Evolutionary conservation across 495 filamentous ascomycete species (phyloP).

Genomic region (Talaromyces adpressus): DNA sequence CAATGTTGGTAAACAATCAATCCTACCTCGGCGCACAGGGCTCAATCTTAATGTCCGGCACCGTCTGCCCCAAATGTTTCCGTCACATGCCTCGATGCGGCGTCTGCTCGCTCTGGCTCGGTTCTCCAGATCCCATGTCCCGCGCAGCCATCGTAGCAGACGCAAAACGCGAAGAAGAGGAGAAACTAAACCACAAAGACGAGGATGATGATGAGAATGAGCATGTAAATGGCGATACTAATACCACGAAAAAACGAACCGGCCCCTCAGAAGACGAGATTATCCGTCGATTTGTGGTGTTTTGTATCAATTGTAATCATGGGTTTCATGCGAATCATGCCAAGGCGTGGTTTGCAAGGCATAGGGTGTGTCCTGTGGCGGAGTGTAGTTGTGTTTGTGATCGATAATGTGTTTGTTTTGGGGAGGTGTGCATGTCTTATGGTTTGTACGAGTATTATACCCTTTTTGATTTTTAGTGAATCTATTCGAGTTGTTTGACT

Average conservation of each 20-base stretch:
- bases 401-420: constrained; percentile 16
- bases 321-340: constrained; percentile 87
- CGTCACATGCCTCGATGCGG: constrained; percentile 84
- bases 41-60: constrained; percentile 33
- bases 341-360: constrained; percentile 74
- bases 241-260: constrained; percentile 11
- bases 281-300: constrained; percentile 55
- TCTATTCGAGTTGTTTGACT: neutral
- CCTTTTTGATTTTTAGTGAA: neutral
- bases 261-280: constrained; percentile 25
- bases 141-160: constrained; percentile 47
- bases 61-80: constrained; percentile 77
- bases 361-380: constrained; percentile 78
- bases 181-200: constrained; percentile 24
- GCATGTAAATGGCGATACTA: constrained; percentile 11
- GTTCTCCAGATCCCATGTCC: constrained; percentile 63
- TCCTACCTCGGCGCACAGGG: constrained; percentile 5
- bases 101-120: constrained; percentile 79
- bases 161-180: constrained; percentile 30
- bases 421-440: neutral
- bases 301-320: constrained; percentile 86
- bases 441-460: constrained; percentile 10
- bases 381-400: constrained; percentile 83
- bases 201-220: constrained; percentile 16
- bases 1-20: constrained; percentile 11